phyloP scores from a whole-genome alignment of 1,139 yeast species.

The Scheffersomyces titani region DNA sequence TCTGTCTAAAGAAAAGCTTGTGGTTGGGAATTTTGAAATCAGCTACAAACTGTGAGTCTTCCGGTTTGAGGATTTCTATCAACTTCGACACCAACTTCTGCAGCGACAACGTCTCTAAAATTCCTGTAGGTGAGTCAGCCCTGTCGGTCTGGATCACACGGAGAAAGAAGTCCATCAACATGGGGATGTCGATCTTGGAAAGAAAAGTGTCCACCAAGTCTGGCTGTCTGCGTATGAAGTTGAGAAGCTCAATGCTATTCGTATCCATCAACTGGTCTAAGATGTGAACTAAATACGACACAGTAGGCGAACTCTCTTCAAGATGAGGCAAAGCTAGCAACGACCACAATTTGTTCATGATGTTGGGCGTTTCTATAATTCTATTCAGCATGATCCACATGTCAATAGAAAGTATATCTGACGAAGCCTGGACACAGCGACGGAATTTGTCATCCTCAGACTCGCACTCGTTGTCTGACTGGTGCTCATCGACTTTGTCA shows the following conservation, averaged over 20 bases:
- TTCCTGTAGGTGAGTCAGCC: conserved; percentile 64
- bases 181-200: conserved; percentile 57
- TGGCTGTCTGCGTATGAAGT: conserved; percentile 53
- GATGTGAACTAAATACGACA: conserved; percentile 42
- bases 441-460: conserved; percentile 37
- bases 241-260: conserved; percentile 49
- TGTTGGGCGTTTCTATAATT: conserved; percentile 44
- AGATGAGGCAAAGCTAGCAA: conserved; percentile 37
- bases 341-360: conserved; percentile 48
- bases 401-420: conserved; percentile 45
- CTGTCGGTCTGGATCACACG: conserved; percentile 67
- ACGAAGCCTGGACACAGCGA: conserved; percentile 43
- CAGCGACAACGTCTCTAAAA: conserved; percentile 51
- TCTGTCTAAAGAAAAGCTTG: conserved; percentile 63
- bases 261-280: conserved; percentile 50
- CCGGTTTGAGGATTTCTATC: conserved; percentile 51
- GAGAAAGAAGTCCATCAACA: conserved; percentile 56
- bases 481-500: conserved; percentile 6
- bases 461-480: conserved; percentile 21
- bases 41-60: conserved; percentile 32
- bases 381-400: conserved; percentile 48
- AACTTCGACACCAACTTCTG: conserved; percentile 56
- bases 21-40: conserved; percentile 30
- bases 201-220: conserved; percentile 56
- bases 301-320: conserved; percentile 41